These are phyloP conservation scores for Thuidium tamariscinum DNA, from an alignment of 225 moss, liverwort and hornwort species.

Conservation along the genomic window DNA sequence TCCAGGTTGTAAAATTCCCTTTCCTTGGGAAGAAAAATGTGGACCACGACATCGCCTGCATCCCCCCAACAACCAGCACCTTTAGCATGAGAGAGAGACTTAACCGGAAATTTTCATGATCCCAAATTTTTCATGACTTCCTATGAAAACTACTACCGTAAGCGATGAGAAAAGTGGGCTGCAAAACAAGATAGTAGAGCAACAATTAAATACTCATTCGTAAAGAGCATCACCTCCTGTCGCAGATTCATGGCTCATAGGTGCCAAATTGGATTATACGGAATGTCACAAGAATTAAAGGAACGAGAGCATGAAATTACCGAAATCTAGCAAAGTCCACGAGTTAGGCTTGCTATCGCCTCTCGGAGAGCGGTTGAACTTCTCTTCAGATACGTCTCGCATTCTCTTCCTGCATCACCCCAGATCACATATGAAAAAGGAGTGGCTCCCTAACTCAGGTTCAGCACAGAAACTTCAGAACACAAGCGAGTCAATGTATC, in stretches of 20 bases:
- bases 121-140: neutral
- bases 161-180: neutral
- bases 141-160: neutral
- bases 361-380: conserved; percentile 41
- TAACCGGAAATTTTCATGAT: neutral
- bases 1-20: conserved; percentile 73
- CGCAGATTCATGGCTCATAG: neutral
- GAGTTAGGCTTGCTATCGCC: conserved; percentile 73
- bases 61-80: neutral
- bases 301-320: conserved; percentile 8
- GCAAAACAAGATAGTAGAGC: neutral
- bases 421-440: neutral
- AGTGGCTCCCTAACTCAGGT: neutral
- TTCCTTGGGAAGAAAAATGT: conserved; percentile 84
- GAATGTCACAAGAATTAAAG: neutral
- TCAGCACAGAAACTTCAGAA: neutral
- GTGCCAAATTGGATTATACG: neutral
- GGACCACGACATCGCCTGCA: conserved; percentile 81
- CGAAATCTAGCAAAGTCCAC: conserved; percentile 78
- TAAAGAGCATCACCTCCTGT: neutral
- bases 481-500: neutral
- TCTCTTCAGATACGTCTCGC: conserved; percentile 58
- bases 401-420: conserved; percentile 48
- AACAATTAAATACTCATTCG: neutral
- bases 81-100: neutral